These are phyloP conservation scores for Epichloe bromicola DNA, from an alignment of 2,329 filamentous ascomycete genomes.

Conservation along the genomic window DNA sequence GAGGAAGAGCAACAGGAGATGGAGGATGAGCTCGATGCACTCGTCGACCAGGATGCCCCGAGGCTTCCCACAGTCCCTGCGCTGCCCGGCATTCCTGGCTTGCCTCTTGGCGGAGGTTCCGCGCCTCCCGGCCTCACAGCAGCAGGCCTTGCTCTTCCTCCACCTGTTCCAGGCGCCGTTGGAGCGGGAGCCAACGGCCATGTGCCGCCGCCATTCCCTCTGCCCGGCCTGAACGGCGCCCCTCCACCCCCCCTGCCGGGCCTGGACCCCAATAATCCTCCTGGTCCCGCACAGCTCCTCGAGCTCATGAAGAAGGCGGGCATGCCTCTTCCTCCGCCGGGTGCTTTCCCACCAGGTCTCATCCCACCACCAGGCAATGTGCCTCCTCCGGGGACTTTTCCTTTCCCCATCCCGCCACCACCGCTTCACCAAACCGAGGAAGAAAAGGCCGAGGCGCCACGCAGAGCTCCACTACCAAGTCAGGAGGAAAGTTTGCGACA, in stretches of 20 bases:
- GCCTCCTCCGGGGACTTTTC: conserved; percentile 20
- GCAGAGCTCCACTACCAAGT: conserved; percentile 63
- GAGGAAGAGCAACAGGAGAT: conserved; percentile 90
- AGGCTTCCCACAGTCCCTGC: conserved; percentile 35
- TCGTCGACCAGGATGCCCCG: conserved; percentile 74
- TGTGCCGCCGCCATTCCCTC: conserved; percentile 40
- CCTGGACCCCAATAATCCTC: conserved; percentile 45
- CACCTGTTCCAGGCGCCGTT: conserved; percentile 39
- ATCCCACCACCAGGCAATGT: conserved; percentile 27
- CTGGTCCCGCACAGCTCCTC: conserved; percentile 46
- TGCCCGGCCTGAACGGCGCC: conserved; percentile 34
- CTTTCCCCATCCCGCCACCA: conserved; percentile 24
- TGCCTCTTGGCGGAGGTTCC: conserved; percentile 28
- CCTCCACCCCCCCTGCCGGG: conserved; percentile 38
- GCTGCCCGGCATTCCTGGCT: conserved; percentile 48
- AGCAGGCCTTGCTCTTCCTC: conserved; percentile 27
- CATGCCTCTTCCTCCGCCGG: conserved; percentile 44
- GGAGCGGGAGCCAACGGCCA: conserved; percentile 25
- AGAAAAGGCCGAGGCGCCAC: conserved; percentile 23
- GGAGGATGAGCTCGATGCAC: conserved; percentile 83
- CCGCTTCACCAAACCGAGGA: conserved; percentile 22
- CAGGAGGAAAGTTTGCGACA: conserved; percentile 71
- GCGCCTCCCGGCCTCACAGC: conserved; percentile 29
- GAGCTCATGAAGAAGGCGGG: conserved; percentile 55
- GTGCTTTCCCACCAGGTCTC: conserved; percentile 30